Base-by-base conservation (phyloP, 2,329 filamentous ascomycete species). In the Trichoderma brevicompactum region DNA sequence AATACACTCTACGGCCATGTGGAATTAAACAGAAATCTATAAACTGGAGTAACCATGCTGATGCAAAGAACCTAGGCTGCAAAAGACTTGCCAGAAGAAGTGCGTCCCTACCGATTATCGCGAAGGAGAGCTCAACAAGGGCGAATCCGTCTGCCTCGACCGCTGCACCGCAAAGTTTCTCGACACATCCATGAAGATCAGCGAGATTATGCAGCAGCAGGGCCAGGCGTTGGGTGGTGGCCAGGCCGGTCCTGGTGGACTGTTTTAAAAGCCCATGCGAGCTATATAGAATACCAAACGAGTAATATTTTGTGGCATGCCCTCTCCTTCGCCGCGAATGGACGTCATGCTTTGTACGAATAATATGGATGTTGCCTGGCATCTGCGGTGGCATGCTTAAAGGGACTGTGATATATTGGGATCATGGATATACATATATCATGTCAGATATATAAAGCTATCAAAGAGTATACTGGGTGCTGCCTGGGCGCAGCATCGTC, bases 121-220 rank as follows among this genome's bases (percentile, higher is more conserved):
- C 78, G 95, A 99, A 83, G 88, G 87, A 78, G 94, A 99, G 73
- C 89, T 99, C 75, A 97, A 97, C 87, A 99, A 99, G 84, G 96
- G 94, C 85, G 95, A 99, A 82, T 93, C 91, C 72, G 95, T 99
- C 73, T 99, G 96, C 83, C 89, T 99, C 72, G 95, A 99, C 82
- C 92, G 95, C 75, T 99, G 96, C 82, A 92, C 96, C 66, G 87
- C 91, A 76, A 99, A 99, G 84, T 99, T 98, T 84, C 97, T 99
- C 82, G 94, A 98, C 73, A 94, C 97, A 75, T 96, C 97, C 79
- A 89, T 97, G 84, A 98, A 97, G 84, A 92, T 98, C 67, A 94
- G 91, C 74, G 94, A 98, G 82, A 92, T 96, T 82, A 93, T 98
- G 88, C 93, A 97, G 81, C 88, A 89, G 70, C 91, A 96, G 80